Evolutionary conservation across 192 early-diverging fungal species (phyloP).

Genomic region (Podila clonocystis): DNA sequence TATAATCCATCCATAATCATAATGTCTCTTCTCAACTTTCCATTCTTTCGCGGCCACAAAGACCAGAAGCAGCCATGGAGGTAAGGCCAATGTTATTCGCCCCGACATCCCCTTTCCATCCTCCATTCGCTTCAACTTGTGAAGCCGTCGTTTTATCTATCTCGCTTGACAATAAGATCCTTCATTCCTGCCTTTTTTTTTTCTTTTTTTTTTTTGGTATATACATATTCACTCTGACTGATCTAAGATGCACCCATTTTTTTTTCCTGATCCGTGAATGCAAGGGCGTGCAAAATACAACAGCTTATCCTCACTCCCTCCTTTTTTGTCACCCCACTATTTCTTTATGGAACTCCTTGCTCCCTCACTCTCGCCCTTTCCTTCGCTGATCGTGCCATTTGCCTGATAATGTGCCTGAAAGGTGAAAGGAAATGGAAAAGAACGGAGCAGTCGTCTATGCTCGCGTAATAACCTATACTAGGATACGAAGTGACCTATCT

Average conservation of each 20-base stretch:
- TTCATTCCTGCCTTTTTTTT: too few species aligned
- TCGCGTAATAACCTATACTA: neutral
- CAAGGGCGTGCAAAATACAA: too few species aligned
- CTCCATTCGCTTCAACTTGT: neutral
- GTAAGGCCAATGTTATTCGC: slow-evolving; percentile 5
- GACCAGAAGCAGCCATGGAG: slow-evolving; percentile 39
- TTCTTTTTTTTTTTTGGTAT: too few species aligned
- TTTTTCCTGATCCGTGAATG: too few species aligned
- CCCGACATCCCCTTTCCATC: neutral
- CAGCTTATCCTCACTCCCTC: too few species aligned
- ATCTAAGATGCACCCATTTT: too few species aligned
- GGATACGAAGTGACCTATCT: neutral
- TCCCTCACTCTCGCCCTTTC: neutral
- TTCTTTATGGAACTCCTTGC: neutral
- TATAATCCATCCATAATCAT: neutral
- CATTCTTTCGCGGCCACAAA: slow-evolving; percentile 12
- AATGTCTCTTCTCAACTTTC: slow-evolving; percentile 24
- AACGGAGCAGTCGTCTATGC: too few species aligned
- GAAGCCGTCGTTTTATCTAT: too few species aligned
- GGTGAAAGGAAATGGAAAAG: too few species aligned
- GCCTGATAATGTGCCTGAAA: too few species aligned
- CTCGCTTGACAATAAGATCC: too few species aligned
- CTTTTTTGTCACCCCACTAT: neutral
- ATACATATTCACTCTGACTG: too few species aligned
- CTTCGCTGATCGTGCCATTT: neutral